These are phyloP conservation scores for Vicia villosa DNA, from an alignment of 306 rosid genomes.

Conservation along the genomic window DNA sequence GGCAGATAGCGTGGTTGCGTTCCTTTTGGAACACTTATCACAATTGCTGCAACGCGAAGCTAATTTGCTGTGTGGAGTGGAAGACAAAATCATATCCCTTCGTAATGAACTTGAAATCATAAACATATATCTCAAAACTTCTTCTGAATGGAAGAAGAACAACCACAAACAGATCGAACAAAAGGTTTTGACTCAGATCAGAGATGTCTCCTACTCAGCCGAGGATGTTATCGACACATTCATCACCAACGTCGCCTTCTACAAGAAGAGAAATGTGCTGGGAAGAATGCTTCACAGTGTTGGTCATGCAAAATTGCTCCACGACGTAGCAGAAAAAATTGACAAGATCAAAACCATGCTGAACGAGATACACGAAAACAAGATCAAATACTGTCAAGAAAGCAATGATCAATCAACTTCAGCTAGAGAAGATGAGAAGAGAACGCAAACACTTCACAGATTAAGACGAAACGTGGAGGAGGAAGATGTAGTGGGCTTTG, in stretches of 20 bases:
- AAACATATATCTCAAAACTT: not conserved
- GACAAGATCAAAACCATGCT: not conserved
- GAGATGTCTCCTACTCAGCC: not conserved
- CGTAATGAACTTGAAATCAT: not conserved
- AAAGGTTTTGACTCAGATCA: not conserved
- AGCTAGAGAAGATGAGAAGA: not conserved
- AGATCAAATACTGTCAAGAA: not conserved
- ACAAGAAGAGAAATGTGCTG: not conserved
- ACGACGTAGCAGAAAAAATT: not conserved
- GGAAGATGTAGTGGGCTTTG: slow-evolving; percentile 13
- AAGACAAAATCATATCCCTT: slow-evolving; percentile 4
- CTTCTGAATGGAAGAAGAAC: not conserved
- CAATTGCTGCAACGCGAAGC: not conserved
- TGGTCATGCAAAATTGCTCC: not conserved
- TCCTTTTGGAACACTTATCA: slow-evolving; percentile 16
- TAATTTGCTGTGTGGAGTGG: slow-evolving; percentile 9
- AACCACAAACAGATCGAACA: not conserved
- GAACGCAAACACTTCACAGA: not conserved
- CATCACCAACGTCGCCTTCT: not conserved
- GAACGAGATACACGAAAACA: slow-evolving; percentile 1
- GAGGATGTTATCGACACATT: slow-evolving; percentile 13
- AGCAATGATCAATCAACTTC: not conserved
- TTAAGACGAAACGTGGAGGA: slow-evolving; percentile 8
- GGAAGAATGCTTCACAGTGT: slow-evolving; percentile 1
- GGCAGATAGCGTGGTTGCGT: not conserved